Percentiles rank a stretch among this genome's conserved stretches.
Conservation (phyloP, 306 rosid genomes). For the Mucuna pruriens region DNA sequence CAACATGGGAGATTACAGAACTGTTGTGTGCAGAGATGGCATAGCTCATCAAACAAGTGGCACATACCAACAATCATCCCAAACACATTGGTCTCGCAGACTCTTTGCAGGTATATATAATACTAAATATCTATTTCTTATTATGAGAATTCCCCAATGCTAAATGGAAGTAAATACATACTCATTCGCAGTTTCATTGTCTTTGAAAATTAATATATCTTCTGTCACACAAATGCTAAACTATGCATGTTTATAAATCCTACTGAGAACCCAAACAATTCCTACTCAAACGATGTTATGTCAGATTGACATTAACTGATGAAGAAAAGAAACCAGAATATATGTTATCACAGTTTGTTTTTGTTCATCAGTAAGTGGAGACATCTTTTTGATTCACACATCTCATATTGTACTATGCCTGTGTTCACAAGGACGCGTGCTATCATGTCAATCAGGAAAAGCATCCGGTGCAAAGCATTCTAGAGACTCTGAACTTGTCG, state of each 20-base stretch:
- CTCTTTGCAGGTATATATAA: conserved; percentile 58
- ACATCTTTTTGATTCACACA: conserved; percentile 23
- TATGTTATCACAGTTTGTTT: not conserved
- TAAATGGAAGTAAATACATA: not conserved
- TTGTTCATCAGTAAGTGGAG: not conserved
- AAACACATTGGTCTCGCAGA: conserved; percentile 61
- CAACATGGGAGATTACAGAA: conserved; percentile 72
- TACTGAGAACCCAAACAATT: not conserved
- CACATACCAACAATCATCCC: conserved; percentile 35
- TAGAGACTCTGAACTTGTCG: conserved; percentile 58
- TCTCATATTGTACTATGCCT: conserved; percentile 1
- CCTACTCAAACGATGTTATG: not conserved
- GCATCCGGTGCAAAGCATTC: conserved; percentile 31
- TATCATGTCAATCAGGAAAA: conserved; percentile 37
- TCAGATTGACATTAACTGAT: not conserved
- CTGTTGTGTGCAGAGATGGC: conserved; percentile 83
- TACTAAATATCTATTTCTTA: not conserved
- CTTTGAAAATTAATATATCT: not conserved
- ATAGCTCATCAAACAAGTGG: conserved; percentile 56
- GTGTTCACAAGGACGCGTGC: conserved; percentile 18
- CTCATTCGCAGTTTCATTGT: not conserved
- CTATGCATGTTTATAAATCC: not conserved
- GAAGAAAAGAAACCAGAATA: not conserved
- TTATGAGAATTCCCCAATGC: not conserved
- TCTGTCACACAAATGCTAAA: not conserved